phyloP scores from a whole-genome alignment of 257 asterid species.

The Solanum virginianum region DNA sequence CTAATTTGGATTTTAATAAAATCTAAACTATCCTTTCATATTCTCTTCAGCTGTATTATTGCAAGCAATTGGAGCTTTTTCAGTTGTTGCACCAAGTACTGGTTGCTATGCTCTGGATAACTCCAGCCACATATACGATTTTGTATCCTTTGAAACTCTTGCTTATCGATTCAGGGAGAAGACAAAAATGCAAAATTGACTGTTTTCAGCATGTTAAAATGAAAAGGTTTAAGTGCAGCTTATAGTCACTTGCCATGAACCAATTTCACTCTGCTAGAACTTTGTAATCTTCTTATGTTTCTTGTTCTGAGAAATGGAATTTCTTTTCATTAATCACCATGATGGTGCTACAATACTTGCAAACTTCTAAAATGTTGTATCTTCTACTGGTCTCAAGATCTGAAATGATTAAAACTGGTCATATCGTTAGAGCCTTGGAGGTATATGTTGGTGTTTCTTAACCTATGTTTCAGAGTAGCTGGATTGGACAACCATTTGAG shows the following conservation, averaged over 20 bases:
- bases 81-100: constrained; percentile 68
- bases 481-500: constrained; percentile 67
- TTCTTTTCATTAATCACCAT: not conserved
- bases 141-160: constrained; percentile 53
- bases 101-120: constrained; percentile 71
- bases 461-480: constrained; percentile 44
- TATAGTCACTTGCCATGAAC: not conserved
- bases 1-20: not conserved
- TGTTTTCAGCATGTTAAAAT: not conserved
- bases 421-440: not conserved
- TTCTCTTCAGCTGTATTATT: constrained; percentile 36
- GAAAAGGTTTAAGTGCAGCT: not conserved
- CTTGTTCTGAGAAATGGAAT: not conserved
- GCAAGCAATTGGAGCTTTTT: constrained; percentile 40
- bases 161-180: not conserved
- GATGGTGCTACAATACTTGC: not conserved
- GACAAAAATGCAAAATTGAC: not conserved
- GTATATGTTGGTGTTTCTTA: constrained; percentile 14
- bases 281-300: not conserved
- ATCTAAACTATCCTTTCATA: not conserved
- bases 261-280: not conserved
- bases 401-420: not conserved
- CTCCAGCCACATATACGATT: constrained; percentile 69
- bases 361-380: not conserved
- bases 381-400: not conserved